Percentiles rank a stretch among this genome's conserved stretches.
phyloP scores from a whole-genome alignment of 2,329 filamentous ascomycete species.

The Fusarium transvaalense region DNA sequence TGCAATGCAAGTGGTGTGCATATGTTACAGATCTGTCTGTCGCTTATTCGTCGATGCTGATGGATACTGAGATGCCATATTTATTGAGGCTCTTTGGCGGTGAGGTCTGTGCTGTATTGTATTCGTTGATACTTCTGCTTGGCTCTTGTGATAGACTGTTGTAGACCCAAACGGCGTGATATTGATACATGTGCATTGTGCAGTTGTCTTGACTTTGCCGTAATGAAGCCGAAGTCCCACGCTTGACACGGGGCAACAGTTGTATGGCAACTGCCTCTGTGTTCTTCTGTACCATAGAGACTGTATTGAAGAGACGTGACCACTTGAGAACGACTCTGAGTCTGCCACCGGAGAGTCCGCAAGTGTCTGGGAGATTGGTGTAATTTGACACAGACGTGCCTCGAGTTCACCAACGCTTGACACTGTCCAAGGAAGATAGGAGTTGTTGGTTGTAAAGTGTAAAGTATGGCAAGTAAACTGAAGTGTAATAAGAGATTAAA shows the following conservation, averaged over 20 bases:
- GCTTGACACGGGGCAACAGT: constrained; percentile 1
- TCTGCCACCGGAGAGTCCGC: neutral
- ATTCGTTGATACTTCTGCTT: constrained; percentile 1
- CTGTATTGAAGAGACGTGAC: neutral
- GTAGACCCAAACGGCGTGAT: neutral
- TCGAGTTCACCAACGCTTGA: neutral
- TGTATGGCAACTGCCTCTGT: neutral
- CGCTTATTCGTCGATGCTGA: constrained; percentile 15
- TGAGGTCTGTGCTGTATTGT: constrained; percentile 8
- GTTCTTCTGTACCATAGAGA: neutral
- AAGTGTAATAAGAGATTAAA: neutral
- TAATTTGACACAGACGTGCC: neutral
- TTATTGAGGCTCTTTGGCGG: constrained; percentile 33
- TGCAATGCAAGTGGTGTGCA: constrained; percentile 21
- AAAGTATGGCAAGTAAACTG: neutral
- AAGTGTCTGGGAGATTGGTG: neutral
- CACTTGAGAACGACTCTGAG: neutral
- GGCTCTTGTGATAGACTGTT: neutral
- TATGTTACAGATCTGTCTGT: constrained; percentile 15
- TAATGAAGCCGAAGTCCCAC: neutral
- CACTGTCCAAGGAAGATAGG: neutral
- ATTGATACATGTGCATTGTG: constrained; percentile 1
- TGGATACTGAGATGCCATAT: neutral
- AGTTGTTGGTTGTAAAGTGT: neutral
- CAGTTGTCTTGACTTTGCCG: constrained; percentile 1